These are phyloP conservation scores for Paspalum notatum DNA, from an alignment of 176 grass and related monocot species.

Conservation along the genomic window DNA sequence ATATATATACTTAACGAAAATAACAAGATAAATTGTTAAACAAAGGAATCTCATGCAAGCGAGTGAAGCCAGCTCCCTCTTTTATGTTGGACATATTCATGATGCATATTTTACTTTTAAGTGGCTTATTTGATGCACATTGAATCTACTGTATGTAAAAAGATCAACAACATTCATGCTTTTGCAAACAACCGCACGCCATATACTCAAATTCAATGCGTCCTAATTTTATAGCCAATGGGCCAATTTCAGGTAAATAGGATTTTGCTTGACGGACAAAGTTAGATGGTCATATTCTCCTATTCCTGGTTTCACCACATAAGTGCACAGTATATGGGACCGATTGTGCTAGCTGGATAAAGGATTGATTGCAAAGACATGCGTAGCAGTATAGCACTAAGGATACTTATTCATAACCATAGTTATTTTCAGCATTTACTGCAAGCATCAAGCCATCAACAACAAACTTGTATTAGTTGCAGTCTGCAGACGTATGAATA, in stretches of 20 bases:
- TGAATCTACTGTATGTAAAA: background rate
- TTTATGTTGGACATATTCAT: background rate
- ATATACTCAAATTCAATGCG: too few relatives aligned
- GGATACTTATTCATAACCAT: background rate
- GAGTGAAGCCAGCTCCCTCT: background rate
- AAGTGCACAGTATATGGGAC: too few relatives aligned
- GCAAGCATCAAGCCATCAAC: background rate
- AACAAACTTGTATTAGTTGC: slow-evolving; percentile 2
- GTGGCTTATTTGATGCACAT: background rate
- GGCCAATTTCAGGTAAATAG: too few relatives aligned
- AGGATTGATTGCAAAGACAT: too few relatives aligned
- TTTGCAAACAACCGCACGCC: too few relatives aligned
- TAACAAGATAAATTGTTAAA: background rate
- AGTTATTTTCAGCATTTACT: slow-evolving; percentile 7
- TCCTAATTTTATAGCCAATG: too few relatives aligned
- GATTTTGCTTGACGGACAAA: too few relatives aligned
- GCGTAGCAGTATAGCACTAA: background rate
- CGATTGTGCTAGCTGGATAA: too few relatives aligned
- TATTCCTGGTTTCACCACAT: too few relatives aligned
- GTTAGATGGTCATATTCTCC: too few relatives aligned
- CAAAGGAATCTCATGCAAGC: background rate
- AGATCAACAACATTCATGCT: too few relatives aligned
- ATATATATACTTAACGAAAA: background rate
- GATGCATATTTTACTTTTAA: slow-evolving; percentile 11
- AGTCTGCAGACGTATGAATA: background rate